Base-by-base conservation (phyloP, 2,329 filamentous ascomycete species). In the Neospermospora avenae region DNA sequence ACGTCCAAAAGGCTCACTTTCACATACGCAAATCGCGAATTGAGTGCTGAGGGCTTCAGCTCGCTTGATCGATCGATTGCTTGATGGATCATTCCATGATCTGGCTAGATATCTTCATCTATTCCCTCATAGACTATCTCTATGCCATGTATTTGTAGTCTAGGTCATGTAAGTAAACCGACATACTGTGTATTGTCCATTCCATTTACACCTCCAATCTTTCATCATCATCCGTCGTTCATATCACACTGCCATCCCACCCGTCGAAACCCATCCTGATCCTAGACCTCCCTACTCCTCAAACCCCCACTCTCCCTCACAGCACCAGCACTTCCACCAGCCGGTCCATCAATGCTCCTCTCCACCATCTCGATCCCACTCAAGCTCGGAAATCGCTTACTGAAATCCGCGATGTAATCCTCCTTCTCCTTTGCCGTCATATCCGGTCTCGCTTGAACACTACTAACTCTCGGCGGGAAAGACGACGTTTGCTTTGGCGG, bases 341-440 rank as follows among this genome's bases (percentile, higher is more conserved):
- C 24, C 16, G 28, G 22, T 31, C 51, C 57, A 37, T 63, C 65
- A 57, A 73, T 68, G 44, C 68, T 66, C 53, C 65, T 69, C 63
- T 73, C 72, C 46, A 74, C 72, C 71, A 73, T 90, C 77, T 97
- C 93, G 67, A 97, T 84, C 10, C 91, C 84, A 58, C 86, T 87
- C 60, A 98, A 77, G 72, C 89, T 96, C 0, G 93, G 93, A 74
- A 92, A 97, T 60, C 91, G 81, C 75, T 92, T 92, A 62, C 87
- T 88, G 73, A 98, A 97, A 71, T 90, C 75, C 61, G 77, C 74
- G 46, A 88, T 74, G 69, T 87, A 87, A 67, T 92, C 89, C 48
- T 86, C 84, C 71, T 80, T 84, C 68, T 87, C 81, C 65, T 79
- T 77, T 3, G 76, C 72, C 57, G 78, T 80, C 83, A 85, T 85